A percentile compares a stretch with the other conserved stretches of the same genome.
phyloP scores from a whole-genome alignment of 176 grass and related monocot species.

The Dendrocalamus sinicus region DNA sequence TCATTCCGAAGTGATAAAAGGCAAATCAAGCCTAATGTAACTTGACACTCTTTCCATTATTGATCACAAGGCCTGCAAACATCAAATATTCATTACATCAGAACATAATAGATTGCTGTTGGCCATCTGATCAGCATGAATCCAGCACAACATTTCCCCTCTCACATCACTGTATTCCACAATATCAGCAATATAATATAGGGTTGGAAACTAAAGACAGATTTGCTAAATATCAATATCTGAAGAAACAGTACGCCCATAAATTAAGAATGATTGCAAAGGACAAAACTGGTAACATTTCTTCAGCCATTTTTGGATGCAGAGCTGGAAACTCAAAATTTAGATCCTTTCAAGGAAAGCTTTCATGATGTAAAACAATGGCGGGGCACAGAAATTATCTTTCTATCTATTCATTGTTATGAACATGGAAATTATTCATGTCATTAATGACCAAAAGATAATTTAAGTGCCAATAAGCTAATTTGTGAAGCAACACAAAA shows the following conservation, averaged over 20 bases:
- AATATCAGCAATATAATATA: neutral
- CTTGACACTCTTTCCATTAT: neutral
- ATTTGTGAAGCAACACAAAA: neutral
- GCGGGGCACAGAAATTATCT: neutral
- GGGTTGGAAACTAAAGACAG: neutral
- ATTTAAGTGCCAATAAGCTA: neutral
- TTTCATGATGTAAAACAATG: neutral
- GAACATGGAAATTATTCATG: neutral
- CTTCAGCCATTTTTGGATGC: neutral
- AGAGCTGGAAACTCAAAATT: neutral
- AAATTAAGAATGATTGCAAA: neutral
- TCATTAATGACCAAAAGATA: neutral
- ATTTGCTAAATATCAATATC: neutral
- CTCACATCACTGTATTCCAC: neutral
- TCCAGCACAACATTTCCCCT: neutral
- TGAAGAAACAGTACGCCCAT: neutral
- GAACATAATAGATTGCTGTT: neutral
- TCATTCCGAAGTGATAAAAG: slow-evolving; percentile 8
- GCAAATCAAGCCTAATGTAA: neutral
- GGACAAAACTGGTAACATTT: neutral
- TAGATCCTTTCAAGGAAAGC: neutral
- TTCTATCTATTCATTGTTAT: neutral
- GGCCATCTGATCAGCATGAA: neutral
- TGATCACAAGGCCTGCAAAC: slow-evolving; percentile 10
- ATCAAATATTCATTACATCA: neutral